Percentiles rank a stretch among this genome's conserved stretches.
Conservation (phyloP, 768 basidiomycete genomes). For the Lenzites betulinus region DNA sequence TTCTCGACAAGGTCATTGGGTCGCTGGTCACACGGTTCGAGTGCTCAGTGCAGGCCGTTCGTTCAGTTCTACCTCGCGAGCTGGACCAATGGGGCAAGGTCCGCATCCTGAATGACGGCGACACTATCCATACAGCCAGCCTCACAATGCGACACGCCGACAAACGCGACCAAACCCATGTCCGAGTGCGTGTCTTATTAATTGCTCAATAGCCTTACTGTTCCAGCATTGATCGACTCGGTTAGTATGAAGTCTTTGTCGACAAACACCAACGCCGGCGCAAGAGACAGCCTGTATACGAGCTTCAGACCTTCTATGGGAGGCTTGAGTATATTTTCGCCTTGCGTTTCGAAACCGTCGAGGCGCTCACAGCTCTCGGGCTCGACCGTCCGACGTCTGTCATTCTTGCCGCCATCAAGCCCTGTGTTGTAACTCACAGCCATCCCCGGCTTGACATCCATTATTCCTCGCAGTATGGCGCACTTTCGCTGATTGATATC, state of each 20-base stretch:
- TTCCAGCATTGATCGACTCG: not conserved
- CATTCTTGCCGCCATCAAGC: not conserved
- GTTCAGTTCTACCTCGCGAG: conserved; percentile 12
- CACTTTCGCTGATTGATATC: not conserved
- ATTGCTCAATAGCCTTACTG: not conserved
- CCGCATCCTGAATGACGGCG: conserved; percentile 29
- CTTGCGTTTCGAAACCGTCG: conserved; percentile 15
- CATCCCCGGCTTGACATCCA: not conserved
- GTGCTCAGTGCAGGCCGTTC: not conserved
- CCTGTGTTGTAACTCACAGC: not conserved
- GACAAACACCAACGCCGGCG: conserved; percentile 29
- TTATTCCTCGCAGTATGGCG: not conserved
- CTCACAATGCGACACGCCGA: not conserved
- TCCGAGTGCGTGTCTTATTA: not conserved
- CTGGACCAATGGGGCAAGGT: conserved; percentile 28
- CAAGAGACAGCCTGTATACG: not conserved
- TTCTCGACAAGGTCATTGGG: not conserved
- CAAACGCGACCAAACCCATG: not conserved
- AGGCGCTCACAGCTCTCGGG: not conserved
- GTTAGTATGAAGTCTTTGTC: conserved; percentile 36
- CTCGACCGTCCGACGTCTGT: not conserved
- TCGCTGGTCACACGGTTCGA: not conserved
- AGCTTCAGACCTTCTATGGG: conserved; percentile 33
- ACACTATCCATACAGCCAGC: conserved; percentile 25
- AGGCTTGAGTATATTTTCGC: conserved; percentile 36